phyloP scores from a whole-genome alignment of 345 rosid species.

The Brassica nigra region DNA sequence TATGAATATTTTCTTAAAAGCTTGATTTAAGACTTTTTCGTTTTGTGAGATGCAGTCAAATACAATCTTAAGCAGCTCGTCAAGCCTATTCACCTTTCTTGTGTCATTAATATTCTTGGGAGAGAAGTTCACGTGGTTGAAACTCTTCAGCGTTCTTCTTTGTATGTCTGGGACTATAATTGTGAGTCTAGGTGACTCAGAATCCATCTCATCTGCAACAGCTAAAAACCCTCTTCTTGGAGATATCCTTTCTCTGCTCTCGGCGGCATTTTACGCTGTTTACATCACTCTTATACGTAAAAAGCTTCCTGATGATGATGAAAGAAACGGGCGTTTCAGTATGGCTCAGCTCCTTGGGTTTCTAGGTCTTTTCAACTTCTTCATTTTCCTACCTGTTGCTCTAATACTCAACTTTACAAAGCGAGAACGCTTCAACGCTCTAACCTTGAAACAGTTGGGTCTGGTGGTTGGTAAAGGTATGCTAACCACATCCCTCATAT shows the following conservation, averaged over 20 bases:
- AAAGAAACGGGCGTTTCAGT: slow-evolving; percentile 64
- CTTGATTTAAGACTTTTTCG: neutral
- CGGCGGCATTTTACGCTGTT: slow-evolving; percentile 77
- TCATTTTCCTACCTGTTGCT: slow-evolving; percentile 80
- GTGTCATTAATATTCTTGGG: slow-evolving; percentile 75
- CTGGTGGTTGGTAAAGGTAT: slow-evolving; percentile 90
- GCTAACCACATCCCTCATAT: neutral
- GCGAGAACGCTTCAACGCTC: slow-evolving; percentile 62
- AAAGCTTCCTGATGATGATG: slow-evolving; percentile 88
- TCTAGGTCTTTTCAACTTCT: slow-evolving; percentile 79
- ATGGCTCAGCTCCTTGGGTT: slow-evolving; percentile 93
- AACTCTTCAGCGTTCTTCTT: slow-evolving; percentile 83
- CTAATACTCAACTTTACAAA: slow-evolving; percentile 66
- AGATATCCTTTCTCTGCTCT: slow-evolving; percentile 72
- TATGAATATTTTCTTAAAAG: neutral
- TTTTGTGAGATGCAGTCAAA: slow-evolving; percentile 68
- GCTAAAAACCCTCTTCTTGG: slow-evolving; percentile 79
- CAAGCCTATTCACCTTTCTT: slow-evolving; percentile 90
- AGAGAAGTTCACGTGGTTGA: slow-evolving; percentile 88
- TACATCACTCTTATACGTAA: slow-evolving; percentile 87
- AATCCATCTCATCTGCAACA: slow-evolving; percentile 44
- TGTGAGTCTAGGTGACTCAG: slow-evolving; percentile 86
- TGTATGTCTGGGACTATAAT: slow-evolving; percentile 92
- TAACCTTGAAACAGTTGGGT: slow-evolving; percentile 72
- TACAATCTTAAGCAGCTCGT: slow-evolving; percentile 86